Evolutionary conservation across 2,329 filamentous ascomycete species (phyloP).

Genomic region (Neofusicoccum cordaticola): DNA sequence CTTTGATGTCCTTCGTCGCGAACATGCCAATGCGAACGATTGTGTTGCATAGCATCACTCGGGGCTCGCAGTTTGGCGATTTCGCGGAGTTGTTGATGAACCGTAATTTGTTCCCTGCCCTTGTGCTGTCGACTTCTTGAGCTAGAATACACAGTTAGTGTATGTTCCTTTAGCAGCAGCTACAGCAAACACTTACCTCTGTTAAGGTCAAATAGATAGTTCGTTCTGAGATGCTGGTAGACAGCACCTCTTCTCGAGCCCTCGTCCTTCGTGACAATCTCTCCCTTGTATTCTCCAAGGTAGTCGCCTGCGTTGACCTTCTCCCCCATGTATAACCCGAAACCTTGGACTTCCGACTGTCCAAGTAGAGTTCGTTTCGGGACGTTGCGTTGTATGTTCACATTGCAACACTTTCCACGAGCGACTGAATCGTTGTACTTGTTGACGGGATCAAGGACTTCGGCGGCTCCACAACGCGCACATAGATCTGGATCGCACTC

Average conservation of each 20-base stretch:
- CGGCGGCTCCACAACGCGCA: constrained; percentile 64
- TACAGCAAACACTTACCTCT: constrained; percentile 28
- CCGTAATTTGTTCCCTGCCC: constrained; percentile 74
- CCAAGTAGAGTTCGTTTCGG: constrained; percentile 67
- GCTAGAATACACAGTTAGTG: constrained; percentile 24
- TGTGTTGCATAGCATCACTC: constrained; percentile 70
- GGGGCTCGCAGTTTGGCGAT: constrained; percentile 60
- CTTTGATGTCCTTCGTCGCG: constrained; percentile 63
- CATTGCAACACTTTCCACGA: constrained; percentile 66
- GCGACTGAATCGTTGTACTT: constrained; percentile 58
- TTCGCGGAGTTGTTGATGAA: constrained; percentile 75
- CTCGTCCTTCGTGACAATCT: constrained; percentile 69
- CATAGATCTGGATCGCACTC: constrained; percentile 81
- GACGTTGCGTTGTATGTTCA: constrained; percentile 65
- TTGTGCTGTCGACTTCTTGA: constrained; percentile 66
- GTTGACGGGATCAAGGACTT: constrained; percentile 68
- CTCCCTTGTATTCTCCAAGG: constrained; percentile 77
- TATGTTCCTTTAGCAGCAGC: background rate
- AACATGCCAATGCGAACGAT: constrained; percentile 72
- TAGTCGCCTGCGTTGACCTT: constrained; percentile 67
- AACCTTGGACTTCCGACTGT: constrained; percentile 69
- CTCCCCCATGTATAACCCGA: constrained; percentile 72
- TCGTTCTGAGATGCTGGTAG: constrained; percentile 59
- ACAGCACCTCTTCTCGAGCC: constrained; percentile 65
- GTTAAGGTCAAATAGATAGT: constrained; percentile 60